phyloP scores from a whole-genome alignment of 2,329 filamentous ascomycete species.

The Lecanicillium sp. region DNA sequence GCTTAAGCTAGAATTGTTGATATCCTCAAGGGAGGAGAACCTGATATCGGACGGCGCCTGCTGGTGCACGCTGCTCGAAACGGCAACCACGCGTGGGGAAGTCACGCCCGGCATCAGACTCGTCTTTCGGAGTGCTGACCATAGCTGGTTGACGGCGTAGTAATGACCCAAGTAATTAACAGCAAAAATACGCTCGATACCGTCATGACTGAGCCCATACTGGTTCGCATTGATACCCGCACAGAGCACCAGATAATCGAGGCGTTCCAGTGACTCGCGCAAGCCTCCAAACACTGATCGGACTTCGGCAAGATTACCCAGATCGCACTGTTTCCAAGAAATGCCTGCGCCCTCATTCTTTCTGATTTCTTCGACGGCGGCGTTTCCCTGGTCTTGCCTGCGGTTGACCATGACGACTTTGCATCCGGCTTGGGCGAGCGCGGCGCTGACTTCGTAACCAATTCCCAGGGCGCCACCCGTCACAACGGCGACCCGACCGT shows the following conservation, averaged over 20 bases:
- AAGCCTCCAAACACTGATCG: conserved; percentile 32
- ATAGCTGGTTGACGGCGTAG: conserved; percentile 36
- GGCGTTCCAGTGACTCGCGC: conserved; percentile 28
- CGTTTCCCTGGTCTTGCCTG: conserved; percentile 26
- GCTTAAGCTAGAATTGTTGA: conserved; percentile 32
- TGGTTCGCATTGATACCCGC: conserved; percentile 39
- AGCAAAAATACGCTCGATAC: conserved; percentile 38
- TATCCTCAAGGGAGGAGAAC: conserved; percentile 35
- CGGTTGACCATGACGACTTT: conserved; percentile 32
- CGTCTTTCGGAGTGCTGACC: conserved; percentile 36
- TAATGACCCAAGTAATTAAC: conserved; percentile 41
- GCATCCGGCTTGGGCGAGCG: conserved; percentile 28
- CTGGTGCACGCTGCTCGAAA: conserved; percentile 36
- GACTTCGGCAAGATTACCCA: conserved; percentile 32
- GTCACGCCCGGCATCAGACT: conserved; percentile 28
- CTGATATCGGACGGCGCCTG: conserved; percentile 30
- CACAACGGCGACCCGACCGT: conserved; percentile 31
- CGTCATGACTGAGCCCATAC: conserved; percentile 31
- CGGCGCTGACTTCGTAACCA: conserved; percentile 30
- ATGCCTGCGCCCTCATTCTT: conserved; percentile 26
- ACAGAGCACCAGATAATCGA: conserved; percentile 37
- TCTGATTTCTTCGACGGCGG: conserved; percentile 25
- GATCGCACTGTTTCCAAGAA: conserved; percentile 36
- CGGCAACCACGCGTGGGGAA: conserved; percentile 34
- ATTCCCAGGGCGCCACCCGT: conserved; percentile 35